These are phyloP conservation scores for carrot (Daucus carota) DNA, from an alignment of 129 eudicot genomes.

Conservation along the genomic window DNA sequence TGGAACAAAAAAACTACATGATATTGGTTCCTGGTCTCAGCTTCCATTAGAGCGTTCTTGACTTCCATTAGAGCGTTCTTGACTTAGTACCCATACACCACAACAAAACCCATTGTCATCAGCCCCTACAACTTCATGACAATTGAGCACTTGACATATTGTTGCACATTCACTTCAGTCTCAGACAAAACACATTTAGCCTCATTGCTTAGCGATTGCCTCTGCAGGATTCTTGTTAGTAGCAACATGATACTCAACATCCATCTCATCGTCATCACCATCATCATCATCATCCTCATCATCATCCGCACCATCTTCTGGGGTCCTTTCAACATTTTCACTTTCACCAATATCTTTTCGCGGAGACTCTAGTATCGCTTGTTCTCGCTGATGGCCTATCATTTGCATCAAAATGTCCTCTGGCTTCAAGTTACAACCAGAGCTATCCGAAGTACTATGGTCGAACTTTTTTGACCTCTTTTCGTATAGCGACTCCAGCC, in stretches of 20 bases:
- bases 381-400: constrained; percentile 24
- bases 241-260: constrained; percentile 23
- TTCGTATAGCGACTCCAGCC: constrained; percentile 35
- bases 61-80: not conserved
- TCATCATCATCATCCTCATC: constrained; percentile 10
- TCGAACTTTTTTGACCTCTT: constrained; percentile 21
- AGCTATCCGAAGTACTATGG: constrained; percentile 18
- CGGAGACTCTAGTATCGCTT: not conserved
- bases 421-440: constrained; percentile 31
- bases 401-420: constrained; percentile 41
- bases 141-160: not conserved
- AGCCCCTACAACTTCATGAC: not conserved
- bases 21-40: not conserved
- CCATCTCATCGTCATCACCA: constrained; percentile 7
- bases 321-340: constrained; percentile 16
- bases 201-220: constrained; percentile 18
- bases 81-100: not conserved
- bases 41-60: not conserved
- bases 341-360: constrained; percentile 9
- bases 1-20: not conserved
- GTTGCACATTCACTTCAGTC: constrained; percentile 12
- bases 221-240: constrained; percentile 16
- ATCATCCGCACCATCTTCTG: constrained; percentile 16
- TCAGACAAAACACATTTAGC: constrained; percentile 4
- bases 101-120: not conserved